phyloP scores from a whole-genome alignment of 1,284 basidiomycete species.

The Cronartium ribicola region DNA sequence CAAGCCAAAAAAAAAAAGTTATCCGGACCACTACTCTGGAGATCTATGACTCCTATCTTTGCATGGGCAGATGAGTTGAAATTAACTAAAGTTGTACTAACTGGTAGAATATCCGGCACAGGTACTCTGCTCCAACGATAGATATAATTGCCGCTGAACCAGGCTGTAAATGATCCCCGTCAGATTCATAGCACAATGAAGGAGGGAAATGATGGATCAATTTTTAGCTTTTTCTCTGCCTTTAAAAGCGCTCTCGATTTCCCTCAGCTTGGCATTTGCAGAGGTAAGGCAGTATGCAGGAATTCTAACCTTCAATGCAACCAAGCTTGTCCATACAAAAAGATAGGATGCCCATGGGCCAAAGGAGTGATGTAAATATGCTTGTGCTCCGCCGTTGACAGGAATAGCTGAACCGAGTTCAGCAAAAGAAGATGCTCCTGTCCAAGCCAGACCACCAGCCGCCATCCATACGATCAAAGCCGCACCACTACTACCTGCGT shows the following conservation, averaged over 20 bases:
- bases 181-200: not conserved
- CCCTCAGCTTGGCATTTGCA: too few species aligned
- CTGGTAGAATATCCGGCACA: constrained; percentile 38
- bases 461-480: constrained; percentile 51
- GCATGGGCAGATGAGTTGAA: constrained; percentile 47
- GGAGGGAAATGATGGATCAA: not conserved
- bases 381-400: constrained; percentile 77
- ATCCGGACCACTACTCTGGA: too few species aligned
- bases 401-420: constrained; percentile 55
- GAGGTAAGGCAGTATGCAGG: too few species aligned
- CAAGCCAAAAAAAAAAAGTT: too few species aligned
- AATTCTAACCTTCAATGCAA: constrained; percentile 48
- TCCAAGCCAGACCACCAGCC: constrained; percentile 81
- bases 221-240: too few species aligned
- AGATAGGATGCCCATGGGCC: constrained; percentile 78
- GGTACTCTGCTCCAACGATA: constrained; percentile 34
- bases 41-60: too few species aligned
- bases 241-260: too few species aligned
- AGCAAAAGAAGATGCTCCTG: constrained; percentile 57
- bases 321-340: constrained; percentile 52
- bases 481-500: constrained; percentile 60
- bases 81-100: constrained; percentile 43
- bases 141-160: constrained; percentile 36
- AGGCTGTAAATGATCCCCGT: constrained; percentile 25
- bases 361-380: constrained; percentile 85